Evolutionary conservation across 2,329 filamentous ascomycete species (phyloP), one percentile per base, ranked within the genome.

Genomic region (Dryadomyces quercus-mongolicae): DNA sequence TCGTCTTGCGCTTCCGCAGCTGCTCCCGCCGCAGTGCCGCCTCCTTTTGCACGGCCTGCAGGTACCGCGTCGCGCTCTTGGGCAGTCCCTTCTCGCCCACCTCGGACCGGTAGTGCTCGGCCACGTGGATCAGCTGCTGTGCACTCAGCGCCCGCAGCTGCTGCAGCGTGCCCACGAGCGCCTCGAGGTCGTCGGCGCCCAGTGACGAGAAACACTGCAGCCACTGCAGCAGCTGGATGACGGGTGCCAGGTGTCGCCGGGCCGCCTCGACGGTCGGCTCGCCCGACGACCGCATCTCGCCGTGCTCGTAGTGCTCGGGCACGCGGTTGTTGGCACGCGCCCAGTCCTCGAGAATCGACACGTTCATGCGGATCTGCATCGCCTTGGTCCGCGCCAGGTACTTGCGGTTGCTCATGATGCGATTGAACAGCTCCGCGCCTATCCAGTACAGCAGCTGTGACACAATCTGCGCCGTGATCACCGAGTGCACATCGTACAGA

Each of bases 311-410:
- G 68, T 97, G 92, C 65, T 97, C 93, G 1, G 93, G 90, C 61
- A 94, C 85, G 31, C 93, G 82, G 66, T 95, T 97, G 69, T 98
- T 98, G 16, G 81, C 78, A 34, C 92, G 80, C 1, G 93, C 92
- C 93, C 93, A 98, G 65, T 98, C 93, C 68, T 98, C 93, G 20
- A 98, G 74, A 8, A 84, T 85, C 0, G 93, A 97, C 7, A 98
- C 83, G 66, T 98, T 98, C 91, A 98, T 97, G 60, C 93, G 88
- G 62, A 98, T 97, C 67, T 98, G 93, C 93, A 98, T 98, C 3
- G 93, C 93, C 69, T 98, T 98, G 18, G 93, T 98, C 53, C 93
- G 81, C 6, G 93, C 92, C 10, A 98, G 76, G 64, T 96, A 98
- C 66, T 92, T 91, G 60, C 89, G 82, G 64, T 94, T 96, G 34